Conservation (phyloP, 257 asterid genomes). For the Oldenlandia corymbosa region DNA sequence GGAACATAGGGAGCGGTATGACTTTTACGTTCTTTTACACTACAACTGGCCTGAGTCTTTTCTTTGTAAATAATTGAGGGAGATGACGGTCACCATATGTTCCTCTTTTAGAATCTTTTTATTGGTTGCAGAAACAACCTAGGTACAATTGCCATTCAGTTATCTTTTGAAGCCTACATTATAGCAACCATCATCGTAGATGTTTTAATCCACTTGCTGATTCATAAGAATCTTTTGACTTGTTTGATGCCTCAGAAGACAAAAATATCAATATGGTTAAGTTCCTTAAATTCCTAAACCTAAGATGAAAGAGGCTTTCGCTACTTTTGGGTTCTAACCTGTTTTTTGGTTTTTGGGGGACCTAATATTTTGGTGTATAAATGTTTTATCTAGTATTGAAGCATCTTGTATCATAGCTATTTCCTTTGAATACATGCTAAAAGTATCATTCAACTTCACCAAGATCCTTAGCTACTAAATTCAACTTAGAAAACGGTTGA, state of each 20-base stretch:
- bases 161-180: neutral
- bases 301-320: neutral
- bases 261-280: neutral
- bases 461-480: too few species aligned
- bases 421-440: too few species aligned
- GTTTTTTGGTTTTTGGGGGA: too few species aligned
- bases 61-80: neutral
- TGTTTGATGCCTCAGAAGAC: neutral
- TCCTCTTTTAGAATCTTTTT: neutral
- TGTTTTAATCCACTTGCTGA: neutral
- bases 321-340: neutral
- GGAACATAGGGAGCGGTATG: slow-evolving; percentile 90
- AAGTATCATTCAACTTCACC: too few species aligned
- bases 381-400: neutral
- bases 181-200: neutral
- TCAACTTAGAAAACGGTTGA: too few species aligned
- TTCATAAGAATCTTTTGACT: neutral
- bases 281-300: neutral
- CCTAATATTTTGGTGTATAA: neutral
- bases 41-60: slow-evolving; percentile 6
- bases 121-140: neutral
- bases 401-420: neutral
- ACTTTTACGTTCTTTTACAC: slow-evolving; percentile 7
- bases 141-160: neutral
- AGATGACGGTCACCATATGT: neutral